Evolutionary conservation across 2,329 filamentous ascomycete genomes (phyloP).

Genomic region (Calonectria pseudoreteaudii): DNA sequence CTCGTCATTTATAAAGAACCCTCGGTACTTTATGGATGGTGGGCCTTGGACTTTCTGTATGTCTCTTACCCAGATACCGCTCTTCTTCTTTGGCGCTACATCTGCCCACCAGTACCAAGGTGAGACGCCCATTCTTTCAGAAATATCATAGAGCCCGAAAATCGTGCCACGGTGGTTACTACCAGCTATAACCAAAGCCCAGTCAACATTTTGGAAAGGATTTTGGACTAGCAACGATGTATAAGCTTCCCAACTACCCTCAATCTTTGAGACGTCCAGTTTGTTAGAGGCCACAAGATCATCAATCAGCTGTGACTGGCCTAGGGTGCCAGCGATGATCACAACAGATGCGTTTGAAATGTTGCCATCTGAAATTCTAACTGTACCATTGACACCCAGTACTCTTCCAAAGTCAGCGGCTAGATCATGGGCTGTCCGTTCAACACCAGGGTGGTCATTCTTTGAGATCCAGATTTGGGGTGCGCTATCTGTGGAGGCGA

Average conservation of each 20-base stretch:
- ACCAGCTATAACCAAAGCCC: slow-evolving; percentile 63
- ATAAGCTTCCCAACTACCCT: background rate
- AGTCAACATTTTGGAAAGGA: background rate
- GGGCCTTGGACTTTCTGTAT: slow-evolving; percentile 48
- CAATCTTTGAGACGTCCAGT: background rate
- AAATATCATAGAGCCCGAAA: slow-evolving; percentile 70
- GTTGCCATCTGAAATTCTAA: background rate
- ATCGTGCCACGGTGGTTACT: slow-evolving; percentile 71
- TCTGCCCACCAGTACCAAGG: slow-evolving; percentile 72
- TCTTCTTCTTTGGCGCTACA: slow-evolving; percentile 50
- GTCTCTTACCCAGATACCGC: background rate
- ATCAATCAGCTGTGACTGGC: background rate
- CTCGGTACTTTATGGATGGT: slow-evolving; percentile 70
- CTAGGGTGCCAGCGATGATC: background rate
- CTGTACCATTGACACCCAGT: background rate
- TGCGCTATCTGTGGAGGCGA: background rate
- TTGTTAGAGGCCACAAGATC: background rate
- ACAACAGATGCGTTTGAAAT: background rate
- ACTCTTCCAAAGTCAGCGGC: background rate
- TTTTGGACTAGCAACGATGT: background rate
- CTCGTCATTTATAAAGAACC: slow-evolving; percentile 71
- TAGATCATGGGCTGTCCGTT: background rate
- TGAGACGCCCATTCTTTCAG: slow-evolving; percentile 69
- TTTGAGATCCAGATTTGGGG: background rate
- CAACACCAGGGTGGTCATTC: background rate